Percentiles rank a stretch among this genome's conserved stretches.
These are phyloP conservation scores for Zasmidium angulare DNA, from an alignment of 2,329 filamentous ascomycete genomes.

Conservation along the genomic window DNA sequence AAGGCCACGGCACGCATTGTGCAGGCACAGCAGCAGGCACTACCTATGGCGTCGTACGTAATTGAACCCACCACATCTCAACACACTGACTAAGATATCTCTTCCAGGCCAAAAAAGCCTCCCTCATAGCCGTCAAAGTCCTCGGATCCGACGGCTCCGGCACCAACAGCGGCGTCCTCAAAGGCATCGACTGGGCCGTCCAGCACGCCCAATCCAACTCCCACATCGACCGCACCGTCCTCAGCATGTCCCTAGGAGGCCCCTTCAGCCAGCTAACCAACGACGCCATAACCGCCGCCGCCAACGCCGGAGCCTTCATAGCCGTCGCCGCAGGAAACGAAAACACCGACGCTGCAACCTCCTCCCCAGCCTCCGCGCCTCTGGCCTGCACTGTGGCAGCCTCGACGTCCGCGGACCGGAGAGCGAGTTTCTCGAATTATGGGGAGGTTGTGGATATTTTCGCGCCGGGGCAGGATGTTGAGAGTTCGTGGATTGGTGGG, in stretches of 20 bases:
- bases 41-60: constrained; percentile 57
- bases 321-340: constrained; percentile 40
- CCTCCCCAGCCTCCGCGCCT: constrained; percentile 38
- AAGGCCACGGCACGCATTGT: constrained; percentile 70
- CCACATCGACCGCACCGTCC: constrained; percentile 61
- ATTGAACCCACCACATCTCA: neutral
- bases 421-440: constrained; percentile 42
- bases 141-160: constrained; percentile 46
- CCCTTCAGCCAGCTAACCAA: constrained; percentile 39
- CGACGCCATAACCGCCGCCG: constrained; percentile 38
- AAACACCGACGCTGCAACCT: constrained; percentile 27
- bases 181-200: constrained; percentile 48
- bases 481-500: constrained; percentile 50
- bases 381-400: constrained; percentile 40
- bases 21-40: constrained; percentile 75
- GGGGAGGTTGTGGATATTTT: constrained; percentile 41
- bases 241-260: constrained; percentile 44
- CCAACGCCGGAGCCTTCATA: constrained; percentile 40
- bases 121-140: constrained; percentile 52
- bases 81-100: neutral
- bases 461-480: constrained; percentile 52
- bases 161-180: constrained; percentile 46
- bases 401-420: constrained; percentile 28
- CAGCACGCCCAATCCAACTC: constrained; percentile 66
- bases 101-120: constrained; percentile 39